Conservation (phyloP, 2,329 filamentous ascomycete species). For the Conoideocrella luteorostrata region DNA sequence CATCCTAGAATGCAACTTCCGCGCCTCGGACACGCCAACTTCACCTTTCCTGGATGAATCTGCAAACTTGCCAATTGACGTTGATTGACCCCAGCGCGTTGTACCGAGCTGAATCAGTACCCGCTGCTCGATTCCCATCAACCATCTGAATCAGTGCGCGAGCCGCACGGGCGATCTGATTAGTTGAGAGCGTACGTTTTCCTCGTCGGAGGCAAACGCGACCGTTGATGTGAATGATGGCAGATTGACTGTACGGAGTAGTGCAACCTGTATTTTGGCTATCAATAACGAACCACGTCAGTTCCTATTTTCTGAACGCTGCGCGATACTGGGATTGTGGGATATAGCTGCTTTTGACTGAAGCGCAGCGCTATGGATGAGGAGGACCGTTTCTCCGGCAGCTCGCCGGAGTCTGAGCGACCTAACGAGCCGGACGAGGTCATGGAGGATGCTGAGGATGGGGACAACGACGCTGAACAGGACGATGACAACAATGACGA, state of each 20-base stretch:
- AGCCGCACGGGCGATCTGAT: background rate
- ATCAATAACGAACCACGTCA: too few species aligned
- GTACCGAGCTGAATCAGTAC: too few species aligned
- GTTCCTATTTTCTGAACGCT: too few species aligned
- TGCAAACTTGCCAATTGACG: too few species aligned
- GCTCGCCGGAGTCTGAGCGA: constrained; percentile 27
- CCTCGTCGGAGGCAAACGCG: background rate
- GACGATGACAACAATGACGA: constrained; percentile 31
- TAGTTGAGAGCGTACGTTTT: too few species aligned
- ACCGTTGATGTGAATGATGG: constrained; percentile 3
- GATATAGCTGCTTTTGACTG: background rate
- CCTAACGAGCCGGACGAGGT: constrained; percentile 48
- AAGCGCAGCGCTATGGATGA: constrained; percentile 21
- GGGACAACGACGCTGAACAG: constrained; percentile 31
- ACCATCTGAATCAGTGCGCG: background rate
- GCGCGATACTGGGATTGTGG: background rate
- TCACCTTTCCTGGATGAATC: too few species aligned
- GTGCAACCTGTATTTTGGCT: too few species aligned
- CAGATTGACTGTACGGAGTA: background rate
- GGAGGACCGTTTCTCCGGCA: constrained; percentile 25
- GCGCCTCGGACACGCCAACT: too few species aligned
- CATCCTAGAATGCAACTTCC: too few species aligned
- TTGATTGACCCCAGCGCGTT: too few species aligned
- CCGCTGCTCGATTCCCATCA: background rate
- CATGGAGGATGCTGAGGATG: constrained; percentile 45